Evolutionary conservation across 495 filamentous ascomycete genomes (phyloP).

Genomic region (Hyaloscypha variabilis): DNA sequence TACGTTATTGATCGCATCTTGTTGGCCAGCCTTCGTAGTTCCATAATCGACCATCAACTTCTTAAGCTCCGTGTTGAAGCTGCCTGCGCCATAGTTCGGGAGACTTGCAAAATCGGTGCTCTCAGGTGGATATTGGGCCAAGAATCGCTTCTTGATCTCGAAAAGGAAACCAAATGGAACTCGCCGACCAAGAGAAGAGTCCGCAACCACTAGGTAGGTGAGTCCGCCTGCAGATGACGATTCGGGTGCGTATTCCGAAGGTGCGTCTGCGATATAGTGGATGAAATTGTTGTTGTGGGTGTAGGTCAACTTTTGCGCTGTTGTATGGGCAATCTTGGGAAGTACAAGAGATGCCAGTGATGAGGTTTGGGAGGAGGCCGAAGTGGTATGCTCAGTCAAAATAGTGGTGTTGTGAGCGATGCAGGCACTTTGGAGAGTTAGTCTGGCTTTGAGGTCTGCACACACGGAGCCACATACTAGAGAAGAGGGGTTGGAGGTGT

Average conservation of each 20-base stretch:
- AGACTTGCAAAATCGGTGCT: slow-evolving; percentile 72
- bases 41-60: slow-evolving; percentile 83
- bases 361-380: slow-evolving; percentile 75
- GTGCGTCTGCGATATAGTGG: slow-evolving; percentile 90
- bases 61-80: slow-evolving; percentile 81
- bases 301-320: slow-evolving; percentile 89
- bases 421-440: slow-evolving; percentile 64
- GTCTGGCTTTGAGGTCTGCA: slow-evolving; percentile 23
- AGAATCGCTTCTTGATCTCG: slow-evolving; percentile 87
- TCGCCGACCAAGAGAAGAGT: slow-evolving; percentile 75
- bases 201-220: slow-evolving; percentile 84
- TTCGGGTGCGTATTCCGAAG: slow-evolving; percentile 55
- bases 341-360: slow-evolving; percentile 91
- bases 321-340: slow-evolving; percentile 84
- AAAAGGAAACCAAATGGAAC: slow-evolving; percentile 92
- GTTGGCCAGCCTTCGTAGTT: slow-evolving; percentile 67
- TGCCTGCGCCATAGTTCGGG: slow-evolving; percentile 86
- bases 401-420: slow-evolving; percentile 91
- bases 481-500: slow-evolving; percentile 73
- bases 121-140: slow-evolving; percentile 69
- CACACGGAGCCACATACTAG: slow-evolving; percentile 58
- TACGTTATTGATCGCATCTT: slow-evolving; percentile 84
- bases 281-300: slow-evolving; percentile 89
- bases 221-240: slow-evolving; percentile 69
- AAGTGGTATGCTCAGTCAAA: slow-evolving; percentile 85